Evolutionary conservation across 2,329 filamentous ascomycete species (phyloP), one percentile per base, ranked within the genome.

Genomic region (Ceratocystis eucalypticola): DNA sequence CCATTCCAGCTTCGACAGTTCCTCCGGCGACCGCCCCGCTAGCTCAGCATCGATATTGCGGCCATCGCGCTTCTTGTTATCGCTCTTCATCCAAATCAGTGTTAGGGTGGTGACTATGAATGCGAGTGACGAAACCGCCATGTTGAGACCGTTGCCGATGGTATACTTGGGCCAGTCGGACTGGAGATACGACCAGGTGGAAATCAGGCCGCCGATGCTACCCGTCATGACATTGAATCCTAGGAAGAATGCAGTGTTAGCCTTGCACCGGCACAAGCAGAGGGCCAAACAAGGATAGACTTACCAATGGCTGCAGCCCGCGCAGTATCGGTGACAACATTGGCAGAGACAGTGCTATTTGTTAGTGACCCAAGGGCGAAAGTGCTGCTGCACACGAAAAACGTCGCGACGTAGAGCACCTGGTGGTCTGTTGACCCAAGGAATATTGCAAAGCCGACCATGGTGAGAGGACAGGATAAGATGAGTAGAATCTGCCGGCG

Each of bases 141-240:
- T 71, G 72, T 90, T 90, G 20, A 89, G 72, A 0, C 86, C 86
- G 71, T 89, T 90, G 0, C 87, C 88, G 55, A 88, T 88, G 30
- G 76, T 82, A 70, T 84, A 91, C 68, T 88, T 75, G 0, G 87
- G 87, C 0, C 70, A 81, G 70, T 90, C 87, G 65, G 75, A 81
- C 0, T 82, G 80, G 55, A 88, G 70, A 74, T 86, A 88, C 1
- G 77, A 79, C 85, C 85, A 88, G 0, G 84, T 87, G 0, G 81
- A 80, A 66, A 86, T 80, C 33, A 85, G 69, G 0, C 83, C 84
- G 1, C 84, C 84, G n/a, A 86, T 72, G 68, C 86, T 86, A n/a
- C 83, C 84, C n/a, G 85, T 74, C 82, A 86, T 85, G 69, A 86
- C 82, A 48, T 67, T 67, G 33, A 65, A 25, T 12, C 62, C 64